Evolutionary conservation across 2,329 filamentous ascomycete species (phyloP), one percentile per base, ranked within the genome.

Genomic region (Colletotrichum falcatum): DNA sequence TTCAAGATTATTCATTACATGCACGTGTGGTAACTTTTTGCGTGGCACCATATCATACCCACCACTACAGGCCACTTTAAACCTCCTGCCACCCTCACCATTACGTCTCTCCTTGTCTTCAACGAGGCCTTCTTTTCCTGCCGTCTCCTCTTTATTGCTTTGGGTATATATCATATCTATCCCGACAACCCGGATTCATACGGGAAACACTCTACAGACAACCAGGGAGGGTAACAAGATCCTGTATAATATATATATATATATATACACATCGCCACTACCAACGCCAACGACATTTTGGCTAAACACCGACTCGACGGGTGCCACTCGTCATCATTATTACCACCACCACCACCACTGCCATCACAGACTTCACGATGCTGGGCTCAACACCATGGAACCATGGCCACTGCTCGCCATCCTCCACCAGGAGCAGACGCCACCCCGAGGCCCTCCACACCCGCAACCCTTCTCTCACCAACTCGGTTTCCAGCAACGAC

Each of bases 401-500:
- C 26, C 56, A 49, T 39, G 33, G 46, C 59, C 67, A 63, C 20
- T n/a, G 35, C 65, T 44, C 70, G 51, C 56, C 66, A 51, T 30
- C 65, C 6, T 58, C 61, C 30, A 62, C 4, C 28, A 66, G 53
- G 65, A 26, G 37, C 37, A 59, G 48, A 26, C 48, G 69, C 28
- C 69, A 49, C 37, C 65, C 65, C 51, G 65, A 72, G 28, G 55
- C 62, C 35, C 61, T 74, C 28, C 71, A 73, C 67, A 65, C 66
- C 48, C 64, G 72, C 63, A 73, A 74, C 39, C 71, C 72, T 12
- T 73, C 71, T 53, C 71, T 73, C 46, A 61, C 61, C 61, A 61
- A 72, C 71, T 74, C 72, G 14, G 62, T 74, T 65, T 74, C 71
- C 30, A 74, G 72, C 65, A 66, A 61, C 39, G 62, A 66, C 30